Base-by-base conservation (phyloP, 2,329 filamentous ascomycete species). In the Aspergillus ruber region DNA sequence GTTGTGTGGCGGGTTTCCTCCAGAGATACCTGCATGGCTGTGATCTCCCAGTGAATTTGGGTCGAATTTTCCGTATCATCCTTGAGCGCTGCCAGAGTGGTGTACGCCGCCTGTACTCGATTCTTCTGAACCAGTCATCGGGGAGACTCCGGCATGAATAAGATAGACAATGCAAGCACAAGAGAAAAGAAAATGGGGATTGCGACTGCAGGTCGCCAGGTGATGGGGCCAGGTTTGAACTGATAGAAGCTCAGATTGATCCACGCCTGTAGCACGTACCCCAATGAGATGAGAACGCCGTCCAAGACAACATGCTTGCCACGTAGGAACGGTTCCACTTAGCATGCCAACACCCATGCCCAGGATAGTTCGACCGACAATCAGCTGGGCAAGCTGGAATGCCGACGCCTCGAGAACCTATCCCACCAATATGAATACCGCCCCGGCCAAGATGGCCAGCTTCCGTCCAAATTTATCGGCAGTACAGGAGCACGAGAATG, bases 141-240 rank as follows among this genome's bases (percentile, higher is more conserved):
- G 2, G 53, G 53, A 6, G 53, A 56, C 21, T 56, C 53, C 3
- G 53, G 53, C 18, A 56, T n/a, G 4, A 49, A 18, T 4, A 33
- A 47, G 27, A 47, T 45, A 10, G 46, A 49, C 3, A 32, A 23
- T 2, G 54, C 42, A 25, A 54, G 38, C 9, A 41, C 23, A 2
- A 50, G n/a, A 5, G 42, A 50, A 40, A 54, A n/a, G 3, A 55
- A 13, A 7, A 52, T 41, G 13, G 50, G 51, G n/a, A 52, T 21
- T 6, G 21, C 21, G 21, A 21, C 21, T 41, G 13, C 48, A 50
- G n/a, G 50, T 25, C 3, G 48, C 50, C 18, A 54, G 43, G 6
- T 49, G 53, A 8, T 43, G 4, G 46, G 46, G 10, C 49, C 49
- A 3, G 43, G 44, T 20, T 44, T 35, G 12, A 29, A 42, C 18